These are phyloP conservation scores for Pseudocohnilembus persalinus DNA, from an alignment of 169 alveolate species.

Conservation along the genomic window DNA sequence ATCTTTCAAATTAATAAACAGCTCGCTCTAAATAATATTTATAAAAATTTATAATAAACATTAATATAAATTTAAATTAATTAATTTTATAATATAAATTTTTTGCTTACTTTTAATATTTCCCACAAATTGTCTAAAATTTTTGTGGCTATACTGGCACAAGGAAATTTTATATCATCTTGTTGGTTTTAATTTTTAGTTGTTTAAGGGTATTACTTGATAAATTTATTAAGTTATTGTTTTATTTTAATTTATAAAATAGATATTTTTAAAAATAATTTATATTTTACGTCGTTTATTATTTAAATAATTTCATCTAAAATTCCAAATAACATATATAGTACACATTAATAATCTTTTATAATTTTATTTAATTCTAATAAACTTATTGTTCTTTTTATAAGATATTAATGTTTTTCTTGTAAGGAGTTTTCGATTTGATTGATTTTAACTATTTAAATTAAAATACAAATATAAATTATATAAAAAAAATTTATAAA, in stretches of 20 bases:
- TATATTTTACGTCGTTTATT: neutral
- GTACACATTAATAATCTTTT: neutral
- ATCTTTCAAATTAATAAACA: neutral
- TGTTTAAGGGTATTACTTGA: neutral
- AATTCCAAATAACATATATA: neutral
- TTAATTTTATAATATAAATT: too few species aligned
- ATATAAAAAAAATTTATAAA: too few species aligned
- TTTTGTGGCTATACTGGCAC: neutral
- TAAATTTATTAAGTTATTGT: too few species aligned
- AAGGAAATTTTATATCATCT: neutral
- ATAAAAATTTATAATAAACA: neutral
- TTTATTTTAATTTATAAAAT: too few species aligned
- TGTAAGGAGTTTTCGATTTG: neutral
- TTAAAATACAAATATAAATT: neutral
- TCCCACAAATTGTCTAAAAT: neutral
- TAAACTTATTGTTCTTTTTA: neutral
- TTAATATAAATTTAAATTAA: too few species aligned
- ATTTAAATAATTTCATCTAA: neutral
- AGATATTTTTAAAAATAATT: too few species aligned
- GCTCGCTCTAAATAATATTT: neutral
- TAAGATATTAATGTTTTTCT: too few species aligned
- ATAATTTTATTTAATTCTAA: too few species aligned
- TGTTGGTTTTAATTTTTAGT: neutral
- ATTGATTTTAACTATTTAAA: neutral
- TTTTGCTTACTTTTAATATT: neutral